Conservation (phyloP, 1,284 basidiomycete species). For the Ustilago xerochloae region DNA sequence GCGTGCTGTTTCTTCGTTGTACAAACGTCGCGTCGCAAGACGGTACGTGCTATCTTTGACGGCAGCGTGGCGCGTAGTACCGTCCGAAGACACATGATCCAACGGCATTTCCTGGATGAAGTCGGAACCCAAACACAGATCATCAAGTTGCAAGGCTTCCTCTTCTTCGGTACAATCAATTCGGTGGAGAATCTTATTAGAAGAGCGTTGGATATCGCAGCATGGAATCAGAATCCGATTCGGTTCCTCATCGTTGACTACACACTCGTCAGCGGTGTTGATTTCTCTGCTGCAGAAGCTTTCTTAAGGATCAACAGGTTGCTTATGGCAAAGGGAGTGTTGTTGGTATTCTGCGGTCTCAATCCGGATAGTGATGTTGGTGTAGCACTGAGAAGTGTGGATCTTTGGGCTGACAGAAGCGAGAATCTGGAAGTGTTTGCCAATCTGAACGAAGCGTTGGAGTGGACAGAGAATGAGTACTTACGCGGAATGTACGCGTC, state of each 20-base stretch:
- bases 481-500: conserved; percentile 69
- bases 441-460: conserved; percentile 88
- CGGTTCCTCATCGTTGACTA: conserved; percentile 77
- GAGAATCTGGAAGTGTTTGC: conserved; percentile 77
- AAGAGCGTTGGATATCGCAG: conserved; percentile 77
- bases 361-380: conserved; percentile 67
- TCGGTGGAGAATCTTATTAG: conserved; percentile 83
- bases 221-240: conserved; percentile 83
- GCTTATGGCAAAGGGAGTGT: conserved; percentile 79
- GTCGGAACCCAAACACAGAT: conserved; percentile 92
- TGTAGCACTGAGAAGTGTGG: conserved; percentile 71
- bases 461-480: conserved; percentile 75
- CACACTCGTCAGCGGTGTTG: conserved; percentile 85
- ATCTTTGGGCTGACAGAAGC: conserved; percentile 74
- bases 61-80: conserved; percentile 76
- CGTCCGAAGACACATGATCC: conserved; percentile 86
- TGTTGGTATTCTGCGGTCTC: conserved; percentile 88
- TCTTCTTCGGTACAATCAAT: conserved; percentile 96
- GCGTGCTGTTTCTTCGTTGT: conserved; percentile 97
- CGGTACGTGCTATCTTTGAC: conserved; percentile 63
- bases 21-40: conserved; percentile 80
- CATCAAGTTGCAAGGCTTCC: conserved; percentile 85
- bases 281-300: conserved; percentile 94
- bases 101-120: conserved; percentile 87
- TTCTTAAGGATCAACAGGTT: conserved; percentile 90